Base-by-base conservation (phyloP, 805 yeast species). In the Yamadazyma sp. region DNA sequence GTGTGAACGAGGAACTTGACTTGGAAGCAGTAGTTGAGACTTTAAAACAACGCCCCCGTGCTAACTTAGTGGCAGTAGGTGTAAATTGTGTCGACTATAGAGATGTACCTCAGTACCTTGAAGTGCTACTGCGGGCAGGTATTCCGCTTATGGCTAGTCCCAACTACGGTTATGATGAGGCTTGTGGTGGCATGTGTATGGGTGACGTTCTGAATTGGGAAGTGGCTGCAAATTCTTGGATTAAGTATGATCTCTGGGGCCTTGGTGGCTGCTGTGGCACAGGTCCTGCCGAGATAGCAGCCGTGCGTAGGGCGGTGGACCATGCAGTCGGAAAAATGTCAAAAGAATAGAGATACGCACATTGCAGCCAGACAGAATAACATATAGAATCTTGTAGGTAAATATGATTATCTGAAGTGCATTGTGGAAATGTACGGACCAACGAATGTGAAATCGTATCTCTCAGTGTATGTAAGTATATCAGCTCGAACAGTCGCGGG, bases 81-180 rank as follows among this genome's bases (percentile, higher is more conserved):
- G 75, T 80, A 40, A 86, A 86, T 50, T 86, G 95, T 56, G 74
- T 82, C 28, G 71, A 75, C 15, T 70, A 70, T 35, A 50, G 57
- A 9, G 48, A 52, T 12, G 72, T 82, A 1, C 43, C 59, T 0
- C 53, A 49, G 1, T 79, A 37, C 51, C 81, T 14, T 35, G 43
- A 49, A 30, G 31, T 33, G n/a, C 39, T 23, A 15, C 45, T 49
- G 18, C 14, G 12, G n/a, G 32, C 46, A 3, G 23, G 16, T 8
- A 29, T 65, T 21, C 76, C 78, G 3, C 50, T 82, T 19, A 54
- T 82, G 3, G 70, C 78, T 2, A 85, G 84, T 54, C 95, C 95
- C 7, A 86, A 86, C 57, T 77, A 85, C 30, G 93, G 93, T 2
- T 88, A 32, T 29, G 20, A 48, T 6, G 62, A 63, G 8, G 69